phyloP scores from a whole-genome alignment of 495 filamentous ascomycete species.

The Aspergillus biplanus region DNA sequence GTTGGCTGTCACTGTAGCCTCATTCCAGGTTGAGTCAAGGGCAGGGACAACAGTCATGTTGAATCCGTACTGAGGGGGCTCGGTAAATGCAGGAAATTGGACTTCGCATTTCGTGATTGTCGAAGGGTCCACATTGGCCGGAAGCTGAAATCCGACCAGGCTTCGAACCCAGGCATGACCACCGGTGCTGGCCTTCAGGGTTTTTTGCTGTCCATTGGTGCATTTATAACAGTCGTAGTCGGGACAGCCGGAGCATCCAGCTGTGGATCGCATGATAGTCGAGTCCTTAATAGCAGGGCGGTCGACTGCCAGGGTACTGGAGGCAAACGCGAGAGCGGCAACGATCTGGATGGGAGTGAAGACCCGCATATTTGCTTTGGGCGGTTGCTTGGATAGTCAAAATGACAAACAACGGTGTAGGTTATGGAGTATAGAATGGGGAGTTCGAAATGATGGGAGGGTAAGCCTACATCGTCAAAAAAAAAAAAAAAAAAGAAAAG shows the following conservation, averaged over 20 bases:
- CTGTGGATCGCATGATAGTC: slow-evolving; percentile 20
- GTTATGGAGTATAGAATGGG: no score
- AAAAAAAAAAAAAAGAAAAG: no score
- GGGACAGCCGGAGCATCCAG: slow-evolving; percentile 19
- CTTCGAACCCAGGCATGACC: slow-evolving; percentile 14
- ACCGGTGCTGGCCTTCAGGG: slow-evolving; percentile 17
- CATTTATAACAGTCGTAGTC: slow-evolving; percentile 19
- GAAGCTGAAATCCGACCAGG: slow-evolving; percentile 22
- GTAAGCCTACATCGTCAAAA: no score
- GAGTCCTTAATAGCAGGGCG: slow-evolving; percentile 22
- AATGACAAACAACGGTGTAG: no score
- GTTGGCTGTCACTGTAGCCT: slow-evolving; percentile 20
- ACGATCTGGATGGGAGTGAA: slow-evolving; percentile 5
- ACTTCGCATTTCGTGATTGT: slow-evolving; percentile 18
- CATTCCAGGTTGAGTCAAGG: slow-evolving; percentile 20
- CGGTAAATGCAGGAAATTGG: slow-evolving; percentile 22
- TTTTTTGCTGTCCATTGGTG: slow-evolving; percentile 11
- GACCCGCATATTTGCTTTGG: neutral
- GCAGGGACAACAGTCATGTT: slow-evolving; percentile 22
- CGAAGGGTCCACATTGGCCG: neutral
- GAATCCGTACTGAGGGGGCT: slow-evolving; percentile 1
- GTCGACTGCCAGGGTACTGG: slow-evolving; percentile 10
- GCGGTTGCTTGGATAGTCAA: neutral
- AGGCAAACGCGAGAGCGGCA: slow-evolving; percentile 3
- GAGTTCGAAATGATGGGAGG: no score